Percentiles rank a stretch among this genome's conserved stretches.
These are phyloP conservation scores for Trametes cinnabarina DNA, from an alignment of 768 basidiomycete species.

Conservation along the genomic window DNA sequence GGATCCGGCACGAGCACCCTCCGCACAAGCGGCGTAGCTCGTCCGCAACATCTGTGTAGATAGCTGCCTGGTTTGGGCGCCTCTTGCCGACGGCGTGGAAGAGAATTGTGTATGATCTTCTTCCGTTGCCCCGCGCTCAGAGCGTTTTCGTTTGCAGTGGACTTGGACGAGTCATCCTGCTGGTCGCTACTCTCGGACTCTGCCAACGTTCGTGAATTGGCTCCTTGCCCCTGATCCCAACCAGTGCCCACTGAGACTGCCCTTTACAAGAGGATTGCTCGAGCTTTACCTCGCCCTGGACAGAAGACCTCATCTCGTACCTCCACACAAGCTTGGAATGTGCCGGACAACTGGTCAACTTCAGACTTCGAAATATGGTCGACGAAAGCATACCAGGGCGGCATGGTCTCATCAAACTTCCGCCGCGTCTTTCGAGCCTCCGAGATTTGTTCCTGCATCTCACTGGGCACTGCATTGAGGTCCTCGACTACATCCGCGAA, in stretches of 20 bases:
- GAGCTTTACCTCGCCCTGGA: neutral
- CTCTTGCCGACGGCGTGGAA: neutral
- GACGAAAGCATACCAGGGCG: no score
- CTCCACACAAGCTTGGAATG: neutral
- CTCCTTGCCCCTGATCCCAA: neutral
- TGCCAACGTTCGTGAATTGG: neutral
- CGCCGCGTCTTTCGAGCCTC: neutral
- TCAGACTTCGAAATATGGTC: neutral
- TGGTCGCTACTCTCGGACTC: neutral
- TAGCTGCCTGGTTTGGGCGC: slow-evolving; percentile 3
- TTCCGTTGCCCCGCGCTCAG: neutral
- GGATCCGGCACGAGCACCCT: neutral
- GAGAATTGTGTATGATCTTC: neutral
- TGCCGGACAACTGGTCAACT: neutral
- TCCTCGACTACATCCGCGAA: neutral
- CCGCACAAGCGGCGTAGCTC: neutral
- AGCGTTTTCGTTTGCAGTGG: neutral
- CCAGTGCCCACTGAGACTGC: neutral
- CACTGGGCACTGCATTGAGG: neutral
- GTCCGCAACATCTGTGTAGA: slow-evolving; percentile 7
- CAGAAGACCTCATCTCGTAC: neutral
- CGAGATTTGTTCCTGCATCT: neutral
- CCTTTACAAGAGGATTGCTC: neutral
- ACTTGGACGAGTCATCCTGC: neutral
- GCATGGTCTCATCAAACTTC: no score